Conservation (phyloP, 176 grass and related monocot species). For the Calamus simplicifolius region DNA sequence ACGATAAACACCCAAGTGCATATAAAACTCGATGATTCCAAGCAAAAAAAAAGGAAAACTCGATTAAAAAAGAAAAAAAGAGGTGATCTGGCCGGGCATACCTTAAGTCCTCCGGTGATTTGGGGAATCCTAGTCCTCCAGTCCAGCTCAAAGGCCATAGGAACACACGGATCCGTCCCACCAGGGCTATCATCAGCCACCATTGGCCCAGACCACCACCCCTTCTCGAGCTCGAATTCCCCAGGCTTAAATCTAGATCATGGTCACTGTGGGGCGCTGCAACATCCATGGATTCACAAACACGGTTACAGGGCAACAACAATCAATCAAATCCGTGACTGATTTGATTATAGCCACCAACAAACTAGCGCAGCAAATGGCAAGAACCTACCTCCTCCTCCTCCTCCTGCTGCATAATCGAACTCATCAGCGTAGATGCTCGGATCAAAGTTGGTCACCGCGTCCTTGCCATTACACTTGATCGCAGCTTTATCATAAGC, state of each 20-base stretch:
- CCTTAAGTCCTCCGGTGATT: constrained; percentile 68
- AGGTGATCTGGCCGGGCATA: constrained; percentile 3
- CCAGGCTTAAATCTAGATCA: constrained; percentile 83
- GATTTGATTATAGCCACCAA: no score
- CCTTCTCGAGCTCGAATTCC: constrained; percentile 59
- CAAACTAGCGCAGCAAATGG: no score
- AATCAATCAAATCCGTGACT: no score
- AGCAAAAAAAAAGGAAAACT: not conserved
- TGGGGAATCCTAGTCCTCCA: constrained; percentile 30
- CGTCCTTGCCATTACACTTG: constrained; percentile 18
- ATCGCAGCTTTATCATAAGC: constrained; percentile 25
- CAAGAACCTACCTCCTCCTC: not conserved
- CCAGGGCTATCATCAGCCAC: constrained; percentile 17
- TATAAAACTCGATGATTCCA: not conserved
- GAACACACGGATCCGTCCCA: constrained; percentile 43
- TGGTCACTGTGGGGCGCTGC: constrained; percentile 34
- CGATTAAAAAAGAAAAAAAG: no score
- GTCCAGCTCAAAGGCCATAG: constrained; percentile 50
- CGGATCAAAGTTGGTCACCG: constrained; percentile 19
- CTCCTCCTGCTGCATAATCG: not conserved
- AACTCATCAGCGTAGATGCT: constrained; percentile 15
- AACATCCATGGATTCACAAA: not conserved
- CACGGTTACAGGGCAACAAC: no score
- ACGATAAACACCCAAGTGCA: not conserved
- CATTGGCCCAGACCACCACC: constrained; percentile 5